A percentile compares a stretch with the other conserved stretches of the same genome.
Evolutionary conservation across 1,139 yeast species (phyloP).

Genomic region (Geotrichum histeridarum): DNA sequence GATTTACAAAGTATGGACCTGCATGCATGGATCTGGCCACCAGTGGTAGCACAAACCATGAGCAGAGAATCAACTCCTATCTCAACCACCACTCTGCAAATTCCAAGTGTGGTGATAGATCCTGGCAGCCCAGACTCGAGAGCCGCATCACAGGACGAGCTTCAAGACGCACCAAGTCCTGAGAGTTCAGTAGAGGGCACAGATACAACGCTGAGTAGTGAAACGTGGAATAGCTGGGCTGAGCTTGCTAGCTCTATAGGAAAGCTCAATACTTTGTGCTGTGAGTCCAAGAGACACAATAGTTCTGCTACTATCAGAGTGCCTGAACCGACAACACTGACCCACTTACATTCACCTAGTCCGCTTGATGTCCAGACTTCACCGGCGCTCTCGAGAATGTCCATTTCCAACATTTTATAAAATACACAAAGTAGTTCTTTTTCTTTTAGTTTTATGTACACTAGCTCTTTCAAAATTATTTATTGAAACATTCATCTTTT

Average conservation of each 20-base stretch:
- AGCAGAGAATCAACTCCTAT: background rate
- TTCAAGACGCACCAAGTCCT: background rate
- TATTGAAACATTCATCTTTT: background rate
- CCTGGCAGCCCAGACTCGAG: slow-evolving; percentile 9
- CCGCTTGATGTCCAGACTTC: background rate
- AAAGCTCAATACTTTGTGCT: background rate
- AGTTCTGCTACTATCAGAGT: too few relatives aligned
- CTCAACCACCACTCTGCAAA: background rate
- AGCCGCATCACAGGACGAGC: background rate
- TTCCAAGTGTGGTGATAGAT: slow-evolving; percentile 10
- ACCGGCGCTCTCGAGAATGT: slow-evolving; percentile 1
- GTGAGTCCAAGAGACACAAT: too few relatives aligned
- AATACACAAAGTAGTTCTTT: background rate
- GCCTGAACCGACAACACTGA: too few relatives aligned
- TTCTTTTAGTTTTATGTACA: background rate
- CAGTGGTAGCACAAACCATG: background rate
- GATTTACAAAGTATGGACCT: slow-evolving; percentile 27
- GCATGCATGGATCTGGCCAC: slow-evolving; percentile 30
- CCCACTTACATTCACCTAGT: too few relatives aligned
- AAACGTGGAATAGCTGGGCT: background rate
- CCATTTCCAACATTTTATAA: slow-evolving; percentile 3
- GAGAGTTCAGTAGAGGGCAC: background rate
- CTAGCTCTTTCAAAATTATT: background rate
- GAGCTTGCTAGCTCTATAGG: background rate
- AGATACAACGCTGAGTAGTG: background rate